Percentiles rank a stretch among this genome's conserved stretches.
These are phyloP conservation scores for Paramecium pentaurelia DNA, from an alignment of 73 alveolate species.

Conservation along the genomic window DNA sequence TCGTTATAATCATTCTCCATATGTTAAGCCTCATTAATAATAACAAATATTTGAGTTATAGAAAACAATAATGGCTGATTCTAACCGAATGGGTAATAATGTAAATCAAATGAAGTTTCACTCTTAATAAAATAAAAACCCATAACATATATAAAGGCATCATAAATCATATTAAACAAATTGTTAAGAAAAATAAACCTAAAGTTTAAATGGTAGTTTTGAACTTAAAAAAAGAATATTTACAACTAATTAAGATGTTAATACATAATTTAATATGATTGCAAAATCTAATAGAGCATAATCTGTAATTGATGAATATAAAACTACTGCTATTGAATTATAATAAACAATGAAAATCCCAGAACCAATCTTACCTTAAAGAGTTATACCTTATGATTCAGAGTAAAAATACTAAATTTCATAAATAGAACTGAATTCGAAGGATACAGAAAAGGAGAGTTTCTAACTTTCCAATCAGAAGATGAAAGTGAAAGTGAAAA, in stretches of 20 bases:
- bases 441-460: constrained; percentile 14
- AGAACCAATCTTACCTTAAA: neutral
- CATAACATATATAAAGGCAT: neutral
- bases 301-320: neutral
- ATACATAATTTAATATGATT: neutral
- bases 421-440: neutral
- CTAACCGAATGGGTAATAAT: neutral
- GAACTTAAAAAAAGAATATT: neutral
- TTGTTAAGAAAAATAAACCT: neutral
- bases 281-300: neutral
- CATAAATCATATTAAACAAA: neutral
- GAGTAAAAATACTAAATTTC: neutral
- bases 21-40: neutral
- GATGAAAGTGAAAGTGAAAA: neutral
- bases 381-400: constrained; percentile 16
- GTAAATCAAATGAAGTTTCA: neutral
- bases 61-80: neutral
- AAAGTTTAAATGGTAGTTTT: constrained; percentile 1
- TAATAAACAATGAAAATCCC: neutral
- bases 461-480: neutral
- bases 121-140: neutral
- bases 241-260: neutral
- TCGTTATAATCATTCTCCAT: neutral
- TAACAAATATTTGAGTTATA: neutral
- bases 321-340: neutral